Base-by-base conservation (phyloP, 2,329 filamentous ascomycete species). In the Paracoccidioides brasiliensis region DNA sequence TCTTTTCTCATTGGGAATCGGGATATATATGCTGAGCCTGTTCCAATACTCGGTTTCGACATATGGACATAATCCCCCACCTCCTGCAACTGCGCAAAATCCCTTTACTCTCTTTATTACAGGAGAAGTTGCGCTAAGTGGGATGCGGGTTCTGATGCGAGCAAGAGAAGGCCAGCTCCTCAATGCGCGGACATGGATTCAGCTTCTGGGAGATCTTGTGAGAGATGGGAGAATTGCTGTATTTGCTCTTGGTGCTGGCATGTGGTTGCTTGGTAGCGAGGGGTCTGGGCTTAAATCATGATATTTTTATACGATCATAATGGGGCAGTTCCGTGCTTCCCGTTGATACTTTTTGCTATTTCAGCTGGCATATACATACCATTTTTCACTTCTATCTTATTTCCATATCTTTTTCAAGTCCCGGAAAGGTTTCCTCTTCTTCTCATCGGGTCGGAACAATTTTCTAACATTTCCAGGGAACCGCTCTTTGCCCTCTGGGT, bases 1-100 rank as follows among this genome's bases (percentile, higher is more conserved):
- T 4, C 48, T 83, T 14, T 82, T 83, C 64, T 76, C 80, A 3
- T 64, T 83, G n/a, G 63, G 68, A 2, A 70, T 82, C 28, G 80
- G 78, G 0, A 61, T 78, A 43, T 85, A 84, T 66, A 72, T 74
- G 41, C 59, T 74, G 0, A 64, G 71, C 33, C 56, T 69, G 14
- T 62, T 74, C 42, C 62, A 67, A 33, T 58, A 64, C 38, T 70
- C 73, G 14, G 66, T 72, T 49, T 45, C 38, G 37, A 58, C 56
- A 8, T 60, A 59, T 40, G 59, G 59, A 32, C 38, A 22, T 12
- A 52, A 53, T 43, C 72, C 72, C 22, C 73, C 73, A 3, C 70
- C 72, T 38, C 73, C 73, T 32, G 70, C 73, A 10, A 74, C 72
- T 28, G 70, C 65, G 30, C 70, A 70, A 62, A 75, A 72, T 52